Evolutionary conservation across 805 yeast species (phyloP), one percentile per base, ranked within the genome.

Genomic region (Aciculoconidium aculeatum): DNA sequence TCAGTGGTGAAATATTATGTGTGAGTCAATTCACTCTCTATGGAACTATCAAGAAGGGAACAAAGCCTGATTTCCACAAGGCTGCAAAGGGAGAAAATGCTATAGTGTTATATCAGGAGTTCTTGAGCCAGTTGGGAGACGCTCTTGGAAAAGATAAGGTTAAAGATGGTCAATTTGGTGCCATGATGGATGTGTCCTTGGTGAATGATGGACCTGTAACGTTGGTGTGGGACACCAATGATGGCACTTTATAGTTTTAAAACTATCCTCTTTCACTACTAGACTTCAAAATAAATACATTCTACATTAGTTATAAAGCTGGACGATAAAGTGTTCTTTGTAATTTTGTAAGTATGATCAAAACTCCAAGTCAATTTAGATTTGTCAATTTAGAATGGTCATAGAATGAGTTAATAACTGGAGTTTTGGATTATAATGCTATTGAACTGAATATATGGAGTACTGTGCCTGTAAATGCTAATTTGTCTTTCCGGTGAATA

Each of bases 181-280:
- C 90, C 7, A 84, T 90, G 95, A 92, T 92, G 98, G 94, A 85
- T 39, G 96, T 94, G 10, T 70, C 71, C 1, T 55, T 90, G 36
- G 75, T 80, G 9, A 92, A 92, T 47, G 96, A 90, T 45, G 97
- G 97, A 1, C 97, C 97, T 0, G 86, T 84, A 1, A 90, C 97
- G 0, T 80, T 90, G 17, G 71, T 79, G 12, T 71, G 81, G 61
- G 96, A 88, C 49, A 80, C 90, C 1, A 69, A 56, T 28, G 73
- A 72, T 23, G 27, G 32, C 7, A 31, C 36, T 7, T 28, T 38
- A 23, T 35, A 38, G 32, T n/a, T n/a, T n/a, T n/a, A n/a, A n/a
- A n/a, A n/a, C n/a, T 9, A n/a, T n/a, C n/a, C n/a, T n/a, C n/a
- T n/a, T n/a, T n/a, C n/a, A n/a, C n/a, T n/a, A n/a, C n/a, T n/a